Evolutionary conservation across 352 stramenopile species (phyloP).

Genomic region (Globisporangium spinosum): DNA sequence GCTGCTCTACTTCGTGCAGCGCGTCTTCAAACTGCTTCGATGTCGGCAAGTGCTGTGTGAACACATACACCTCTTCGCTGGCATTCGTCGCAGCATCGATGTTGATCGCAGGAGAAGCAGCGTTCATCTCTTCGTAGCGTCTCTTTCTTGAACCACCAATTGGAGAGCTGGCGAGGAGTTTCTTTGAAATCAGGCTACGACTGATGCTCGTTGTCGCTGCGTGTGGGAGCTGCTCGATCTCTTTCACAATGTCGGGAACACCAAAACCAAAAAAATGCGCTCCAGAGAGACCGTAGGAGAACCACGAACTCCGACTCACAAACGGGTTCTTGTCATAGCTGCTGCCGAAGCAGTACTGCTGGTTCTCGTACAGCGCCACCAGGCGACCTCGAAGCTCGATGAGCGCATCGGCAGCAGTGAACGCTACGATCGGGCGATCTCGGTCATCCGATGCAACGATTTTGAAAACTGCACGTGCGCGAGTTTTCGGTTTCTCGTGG

Average conservation of each 20-base stretch:
- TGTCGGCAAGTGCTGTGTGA: slow-evolving; percentile 77
- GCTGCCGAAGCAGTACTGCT: slow-evolving; percentile 30
- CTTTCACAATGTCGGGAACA: slow-evolving; percentile 50
- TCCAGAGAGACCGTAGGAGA: slow-evolving; percentile 70
- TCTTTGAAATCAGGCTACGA: slow-evolving; percentile 31
- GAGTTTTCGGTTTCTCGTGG: slow-evolving; percentile 3
- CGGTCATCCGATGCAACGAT: slow-evolving; percentile 74
- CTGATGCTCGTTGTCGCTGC: slow-evolving; percentile 67
- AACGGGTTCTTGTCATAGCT: slow-evolving; percentile 58
- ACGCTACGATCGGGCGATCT: slow-evolving; percentile 58
- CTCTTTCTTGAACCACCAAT: slow-evolving; percentile 25
- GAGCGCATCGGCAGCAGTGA: slow-evolving; percentile 61
- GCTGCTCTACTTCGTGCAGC: slow-evolving; percentile 75
- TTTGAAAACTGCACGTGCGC: slow-evolving; percentile 57
- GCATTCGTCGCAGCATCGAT: background rate
- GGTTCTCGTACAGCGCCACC: slow-evolving; percentile 69
- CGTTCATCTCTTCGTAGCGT: slow-evolving; percentile 25
- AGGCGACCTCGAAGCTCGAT: slow-evolving; percentile 69
- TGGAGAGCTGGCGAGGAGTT: slow-evolving; percentile 6
- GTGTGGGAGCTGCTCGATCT: slow-evolving; percentile 73
- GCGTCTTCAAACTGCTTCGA: slow-evolving; percentile 73
- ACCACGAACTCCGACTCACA: slow-evolving; percentile 71
- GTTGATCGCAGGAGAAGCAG: background rate
- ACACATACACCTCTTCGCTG: slow-evolving; percentile 72
- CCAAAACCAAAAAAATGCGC: slow-evolving; percentile 85